phyloP scores from a whole-genome alignment of 2,329 filamentous ascomycete species.

The Trichoderma endophyticum region DNA sequence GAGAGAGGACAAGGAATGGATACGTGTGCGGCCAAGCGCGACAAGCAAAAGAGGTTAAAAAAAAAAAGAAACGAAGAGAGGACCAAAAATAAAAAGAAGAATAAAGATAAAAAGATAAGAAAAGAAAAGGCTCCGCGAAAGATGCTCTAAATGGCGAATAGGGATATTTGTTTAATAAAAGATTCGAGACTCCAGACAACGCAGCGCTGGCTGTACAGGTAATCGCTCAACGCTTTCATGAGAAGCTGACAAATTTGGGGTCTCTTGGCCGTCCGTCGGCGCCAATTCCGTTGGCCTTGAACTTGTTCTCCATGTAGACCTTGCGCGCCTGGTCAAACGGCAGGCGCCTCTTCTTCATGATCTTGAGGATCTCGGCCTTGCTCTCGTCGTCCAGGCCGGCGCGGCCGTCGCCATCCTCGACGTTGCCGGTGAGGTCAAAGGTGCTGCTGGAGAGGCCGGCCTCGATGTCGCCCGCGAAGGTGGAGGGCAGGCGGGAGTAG shows the following conservation, averaged over 20 bases:
- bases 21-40: background rate
- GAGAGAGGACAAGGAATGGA: background rate
- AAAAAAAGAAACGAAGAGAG: background rate
- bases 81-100: background rate
- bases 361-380: constrained; percentile 78
- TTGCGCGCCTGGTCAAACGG: constrained; percentile 88
- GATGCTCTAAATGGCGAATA: background rate
- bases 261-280: constrained; percentile 84
- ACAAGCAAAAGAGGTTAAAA: background rate
- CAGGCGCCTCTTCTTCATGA: constrained; percentile 84
- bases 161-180: background rate
- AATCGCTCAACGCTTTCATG: constrained; percentile 26
- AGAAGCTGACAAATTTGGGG: constrained; percentile 93
- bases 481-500: constrained; percentile 73
- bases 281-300: constrained; percentile 83
- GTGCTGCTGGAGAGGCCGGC: constrained; percentile 77
- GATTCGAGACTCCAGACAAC: background rate
- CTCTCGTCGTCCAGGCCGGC: constrained; percentile 75
- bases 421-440: constrained; percentile 79
- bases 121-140: background rate
- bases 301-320: constrained; percentile 79
- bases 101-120: background rate
- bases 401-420: constrained; percentile 74
- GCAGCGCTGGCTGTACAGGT: background rate
- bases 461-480: constrained; percentile 82